phyloP scores from a whole-genome alignment of 2,329 filamentous ascomycete species.

The Ophiocordyceps sinensis region DNA sequence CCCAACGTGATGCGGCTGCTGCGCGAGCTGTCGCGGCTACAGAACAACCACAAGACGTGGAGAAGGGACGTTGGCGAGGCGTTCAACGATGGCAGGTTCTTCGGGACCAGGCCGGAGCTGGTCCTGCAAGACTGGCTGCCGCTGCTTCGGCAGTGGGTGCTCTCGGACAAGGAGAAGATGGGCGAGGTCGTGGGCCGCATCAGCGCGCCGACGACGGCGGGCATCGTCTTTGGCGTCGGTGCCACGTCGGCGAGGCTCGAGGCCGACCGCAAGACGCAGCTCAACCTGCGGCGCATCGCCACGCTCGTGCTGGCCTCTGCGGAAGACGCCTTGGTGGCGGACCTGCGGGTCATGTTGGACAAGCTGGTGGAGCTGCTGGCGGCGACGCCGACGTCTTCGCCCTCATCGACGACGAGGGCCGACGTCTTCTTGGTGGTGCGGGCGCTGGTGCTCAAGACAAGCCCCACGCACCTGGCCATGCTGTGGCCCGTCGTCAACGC shows the following conservation, averaged over 20 bases:
- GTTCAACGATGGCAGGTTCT: conserved; percentile 81
- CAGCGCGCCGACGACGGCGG: conserved; percentile 75
- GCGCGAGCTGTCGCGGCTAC: conserved; percentile 60
- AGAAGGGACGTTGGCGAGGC: conserved; percentile 85
- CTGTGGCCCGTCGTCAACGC: conserved; percentile 85
- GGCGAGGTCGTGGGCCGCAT: conserved; percentile 67
- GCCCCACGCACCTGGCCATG: conserved; percentile 63
- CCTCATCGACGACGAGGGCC: conserved; percentile 75
- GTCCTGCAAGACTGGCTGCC: conserved; percentile 67
- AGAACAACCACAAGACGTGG: conserved; percentile 76
- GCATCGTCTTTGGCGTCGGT: conserved; percentile 97
- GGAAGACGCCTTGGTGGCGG: conserved; percentile 65
- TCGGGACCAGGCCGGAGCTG: conserved; percentile 51
- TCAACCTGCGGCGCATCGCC: conserved; percentile 73
- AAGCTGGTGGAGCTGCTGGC: conserved; percentile 76
- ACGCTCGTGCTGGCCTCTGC: conserved; percentile 64
- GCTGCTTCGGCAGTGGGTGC: conserved; percentile 68
- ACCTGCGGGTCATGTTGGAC: conserved; percentile 59
- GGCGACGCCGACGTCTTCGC: conserved; percentile 77
- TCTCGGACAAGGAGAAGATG: conserved; percentile 79
- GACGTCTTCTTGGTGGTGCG: conserved; percentile 84
- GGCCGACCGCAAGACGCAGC: conserved; percentile 82
- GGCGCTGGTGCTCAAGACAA: conserved; percentile 65
- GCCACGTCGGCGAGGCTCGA: conserved; percentile 88
- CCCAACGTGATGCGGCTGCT: conserved; percentile 57